Base-by-base conservation (phyloP, 306 rosid genomes). In the Vigna radiata region DNA sequence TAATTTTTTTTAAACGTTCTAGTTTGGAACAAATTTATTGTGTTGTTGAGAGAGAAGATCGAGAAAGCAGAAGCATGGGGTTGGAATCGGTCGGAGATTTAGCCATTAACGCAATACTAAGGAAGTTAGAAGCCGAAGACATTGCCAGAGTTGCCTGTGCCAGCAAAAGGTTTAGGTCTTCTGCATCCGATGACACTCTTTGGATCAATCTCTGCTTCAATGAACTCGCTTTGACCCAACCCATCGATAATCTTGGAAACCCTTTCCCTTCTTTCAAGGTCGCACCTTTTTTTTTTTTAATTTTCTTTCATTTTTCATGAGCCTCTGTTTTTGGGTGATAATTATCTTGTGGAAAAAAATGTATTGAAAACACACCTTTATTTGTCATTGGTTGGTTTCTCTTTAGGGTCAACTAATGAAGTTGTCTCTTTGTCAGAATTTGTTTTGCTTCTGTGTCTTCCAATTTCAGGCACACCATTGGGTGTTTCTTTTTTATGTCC, bases 261-360 rank as follows among this genome's bases (percentile, higher is more conserved):
- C 92, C 80, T 17, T 19, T 81, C 41, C 79, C 96, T 73, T 89
- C 96, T 19, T 94, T 91, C 85, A 91, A 89, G 98, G 98, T 82
- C 8, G 17, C 53, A 0, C 52, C 9, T 9, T 17, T 70, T 23
- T 11, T 9, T 17, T 70, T 23, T 11, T 23, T 33, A 33, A 33
- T 21, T 5, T 2, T 27, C 43, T 44, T 41, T 56, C 18, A 19
- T 3, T 8, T 17, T 60, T 15, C 7, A 0, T 23, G 11, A 14
- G 18, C 14, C 27, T 8, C 15, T 44, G 3, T 9, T 41, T 41
- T 41, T 9, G 46, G 46, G 46, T 41, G 46, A 8, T 46, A 12
- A 10, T 33, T 62, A 33, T 53, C 47, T 3, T 29, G 3, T 55
- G 31, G 25, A 8, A 13, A 25, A 18, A 33, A 29, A 9, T 44